A percentile compares a stretch with the other conserved stretches of the same genome.
phyloP scores from a whole-genome alignment of 148 eudicot species.

The Chenopodium berlandieri region DNA sequence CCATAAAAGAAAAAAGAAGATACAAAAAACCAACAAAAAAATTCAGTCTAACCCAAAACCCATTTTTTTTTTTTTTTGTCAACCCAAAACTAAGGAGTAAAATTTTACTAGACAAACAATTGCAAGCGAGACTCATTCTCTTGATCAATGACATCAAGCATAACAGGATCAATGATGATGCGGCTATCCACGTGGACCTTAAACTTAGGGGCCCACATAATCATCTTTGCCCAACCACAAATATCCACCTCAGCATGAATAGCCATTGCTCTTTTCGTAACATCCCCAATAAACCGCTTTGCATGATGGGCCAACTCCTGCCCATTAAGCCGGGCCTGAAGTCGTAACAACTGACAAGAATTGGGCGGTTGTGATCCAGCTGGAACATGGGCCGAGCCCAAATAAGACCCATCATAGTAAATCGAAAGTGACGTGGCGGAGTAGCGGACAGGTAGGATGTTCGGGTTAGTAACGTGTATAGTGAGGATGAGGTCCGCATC shows the following conservation, averaged over 20 bases:
- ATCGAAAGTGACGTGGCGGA: constrained; percentile 63
- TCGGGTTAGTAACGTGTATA: constrained; percentile 87
- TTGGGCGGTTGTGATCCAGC: constrained; percentile 63
- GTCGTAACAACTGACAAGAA: constrained; percentile 56
- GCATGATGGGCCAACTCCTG: constrained; percentile 62
- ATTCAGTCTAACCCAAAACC: too few species aligned
- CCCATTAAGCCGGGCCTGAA: constrained; percentile 69
- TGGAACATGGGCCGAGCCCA: constrained; percentile 58
- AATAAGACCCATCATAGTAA: constrained; percentile 53
- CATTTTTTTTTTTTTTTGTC: neutral
- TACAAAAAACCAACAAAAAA: too few species aligned
- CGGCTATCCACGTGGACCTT: constrained; percentile 80
- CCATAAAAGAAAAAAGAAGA: too few species aligned
- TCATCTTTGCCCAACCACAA: constrained; percentile 52
- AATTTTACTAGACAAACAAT: constrained; percentile 3
- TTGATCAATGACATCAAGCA: constrained; percentile 76
- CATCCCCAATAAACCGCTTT: constrained; percentile 46
- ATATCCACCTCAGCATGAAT: constrained; percentile 71
- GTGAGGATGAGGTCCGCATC: constrained; percentile 65
- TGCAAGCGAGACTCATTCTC: constrained; percentile 50
- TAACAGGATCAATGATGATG: constrained; percentile 66
- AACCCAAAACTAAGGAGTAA: neutral
- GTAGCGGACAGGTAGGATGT: constrained; percentile 58
- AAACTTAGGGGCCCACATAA: constrained; percentile 72
- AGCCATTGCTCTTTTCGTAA: constrained; percentile 54